Base-by-base conservation (phyloP, 1,139 yeast genomes). In the Debaryomycetaceae sp. region DNA sequence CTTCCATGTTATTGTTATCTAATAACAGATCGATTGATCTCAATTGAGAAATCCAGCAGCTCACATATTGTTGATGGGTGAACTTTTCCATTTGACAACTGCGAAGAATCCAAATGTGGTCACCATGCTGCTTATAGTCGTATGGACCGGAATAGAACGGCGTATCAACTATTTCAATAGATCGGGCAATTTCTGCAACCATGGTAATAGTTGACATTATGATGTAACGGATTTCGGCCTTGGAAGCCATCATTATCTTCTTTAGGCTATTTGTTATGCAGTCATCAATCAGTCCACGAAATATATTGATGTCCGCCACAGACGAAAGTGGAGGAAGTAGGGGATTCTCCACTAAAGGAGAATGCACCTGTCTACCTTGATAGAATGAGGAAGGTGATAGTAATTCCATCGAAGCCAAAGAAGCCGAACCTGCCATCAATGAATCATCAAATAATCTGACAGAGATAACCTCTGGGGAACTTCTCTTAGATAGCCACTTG, bases 241-340 rank as follows among this genome's bases (percentile, higher is more conserved):
- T 14, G 5, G 46, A 37, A 14, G 40, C 11, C 3, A 8, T 35
- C 8, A 31, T 9, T 5, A 47, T 46, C 11, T 42, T 42, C 13
- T 49, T 44, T 23, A 70, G 47, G 1, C 55, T 48, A 6, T 60
- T 51, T 5, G 64, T 49, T 5, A 70, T 54, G 6, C 63, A 45
- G 23, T 66, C 46, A 46, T 72, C 76, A 5, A 68, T 61, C 42
- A 64, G 63, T 38, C 71, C 57, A 48, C 63, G 61, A 1, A 66
- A 62, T 46, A 59, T 62, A 0, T 58, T 45, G 2, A 63, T 62
- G 49, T 71, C 72, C 40, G 63, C 58, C 35, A 60, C 51, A 4
- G 64, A 58, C 1, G 73, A 62, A 20, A 68, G 49, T 7, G 68
- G 67, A 37, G 57, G 64, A 17, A 58, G 46, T 34, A 63, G 45